Conservation (phyloP, 2,329 filamentous ascomycete genomes). For the Talaromyces atroroseus region DNA sequence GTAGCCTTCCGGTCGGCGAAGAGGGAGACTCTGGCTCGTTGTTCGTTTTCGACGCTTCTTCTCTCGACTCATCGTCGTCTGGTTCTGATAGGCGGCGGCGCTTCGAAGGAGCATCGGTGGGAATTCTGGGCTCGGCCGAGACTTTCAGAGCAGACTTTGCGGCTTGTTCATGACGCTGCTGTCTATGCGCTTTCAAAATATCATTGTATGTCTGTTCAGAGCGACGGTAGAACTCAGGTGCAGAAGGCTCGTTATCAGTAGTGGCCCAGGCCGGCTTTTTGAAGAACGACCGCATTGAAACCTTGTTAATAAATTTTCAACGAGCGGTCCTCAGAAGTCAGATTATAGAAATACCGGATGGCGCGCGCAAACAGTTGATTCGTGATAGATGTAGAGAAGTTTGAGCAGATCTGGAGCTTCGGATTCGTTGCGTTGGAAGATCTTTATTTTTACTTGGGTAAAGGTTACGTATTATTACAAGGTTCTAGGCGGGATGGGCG, state of each 20-base stretch:
- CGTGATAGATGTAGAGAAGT: background rate
- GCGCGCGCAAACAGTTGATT: background rate
- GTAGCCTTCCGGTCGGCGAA: background rate
- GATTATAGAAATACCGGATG: background rate
- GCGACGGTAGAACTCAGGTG: conserved; percentile 45
- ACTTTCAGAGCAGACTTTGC: conserved; percentile 9
- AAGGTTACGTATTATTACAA: background rate
- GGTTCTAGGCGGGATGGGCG: background rate
- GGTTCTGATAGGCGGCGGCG: conserved; percentile 23
- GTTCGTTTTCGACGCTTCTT: background rate
- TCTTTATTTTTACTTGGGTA: background rate
- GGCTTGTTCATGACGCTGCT: conserved; percentile 26
- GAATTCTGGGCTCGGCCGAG: background rate
- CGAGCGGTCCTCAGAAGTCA: background rate
- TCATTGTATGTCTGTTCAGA: conserved; percentile 44
- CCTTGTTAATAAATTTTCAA: background rate
- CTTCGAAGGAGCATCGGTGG: conserved; percentile 13
- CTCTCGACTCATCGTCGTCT: conserved; percentile 10
- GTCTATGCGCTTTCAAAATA: conserved; percentile 38
- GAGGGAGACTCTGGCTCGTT: background rate
- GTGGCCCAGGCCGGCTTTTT: conserved; percentile 51
- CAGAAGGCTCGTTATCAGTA: conserved; percentile 29
- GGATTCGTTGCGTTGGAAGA: background rate
- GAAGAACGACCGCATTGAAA: conserved; percentile 46
- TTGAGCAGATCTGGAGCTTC: background rate